Evolutionary conservation across 2,329 filamentous ascomycete species (phyloP).

Genomic region (Pyrenochaeta sp.): DNA sequence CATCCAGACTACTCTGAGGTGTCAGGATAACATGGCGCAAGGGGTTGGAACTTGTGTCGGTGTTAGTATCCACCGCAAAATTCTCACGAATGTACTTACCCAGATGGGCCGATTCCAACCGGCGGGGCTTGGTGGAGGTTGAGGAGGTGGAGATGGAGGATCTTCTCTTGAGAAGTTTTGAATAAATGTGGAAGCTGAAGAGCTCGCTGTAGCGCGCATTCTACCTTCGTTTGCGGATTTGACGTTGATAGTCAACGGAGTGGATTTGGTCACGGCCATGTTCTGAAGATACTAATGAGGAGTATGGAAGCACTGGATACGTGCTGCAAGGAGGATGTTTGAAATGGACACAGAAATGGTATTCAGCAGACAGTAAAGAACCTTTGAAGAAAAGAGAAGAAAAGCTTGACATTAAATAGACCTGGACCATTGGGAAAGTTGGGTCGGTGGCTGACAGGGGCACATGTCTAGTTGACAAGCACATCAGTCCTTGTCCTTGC

Average conservation of each 20-base stretch:
- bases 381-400: constrained; percentile 6
- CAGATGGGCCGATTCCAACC: constrained; percentile 33
- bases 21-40: too few relatives aligned
- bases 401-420: constrained; percentile 38
- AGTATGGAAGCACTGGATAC: too few relatives aligned
- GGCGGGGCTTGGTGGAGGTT: constrained; percentile 49
- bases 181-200: constrained; percentile 7
- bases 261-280: constrained; percentile 8
- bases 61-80: constrained; percentile 20
- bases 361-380: neutral
- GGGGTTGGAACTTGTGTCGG: constrained; percentile 24
- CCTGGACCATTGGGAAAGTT: constrained; percentile 9
- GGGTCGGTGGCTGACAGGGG: constrained; percentile 27
- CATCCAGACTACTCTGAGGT: too few relatives aligned
- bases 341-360: neutral
- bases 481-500: constrained; percentile 23
- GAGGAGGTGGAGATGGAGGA: constrained; percentile 50
- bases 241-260: neutral
- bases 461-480: constrained; percentile 34
- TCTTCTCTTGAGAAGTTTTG: constrained; percentile 44
- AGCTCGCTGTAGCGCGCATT: neutral
- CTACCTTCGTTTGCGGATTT: neutral
- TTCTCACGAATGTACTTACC: too few relatives aligned
- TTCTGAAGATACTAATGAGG: too few relatives aligned
- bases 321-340: too few relatives aligned